Conservation (phyloP, 495 filamentous ascomycete genomes). For the Penicillium silybi region DNA sequence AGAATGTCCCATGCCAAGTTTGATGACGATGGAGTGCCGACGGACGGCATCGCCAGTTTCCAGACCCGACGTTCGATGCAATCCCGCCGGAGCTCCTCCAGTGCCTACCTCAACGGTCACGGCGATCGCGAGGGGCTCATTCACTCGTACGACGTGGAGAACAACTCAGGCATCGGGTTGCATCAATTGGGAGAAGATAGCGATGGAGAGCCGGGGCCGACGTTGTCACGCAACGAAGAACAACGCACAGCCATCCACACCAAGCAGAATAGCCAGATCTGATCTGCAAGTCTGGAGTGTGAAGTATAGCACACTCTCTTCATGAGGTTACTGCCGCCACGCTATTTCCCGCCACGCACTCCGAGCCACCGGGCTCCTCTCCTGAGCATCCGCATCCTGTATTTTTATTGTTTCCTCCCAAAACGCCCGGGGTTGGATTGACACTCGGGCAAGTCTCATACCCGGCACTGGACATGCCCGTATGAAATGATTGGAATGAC, state of each 20-base stretch:
- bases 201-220: constrained; percentile 52
- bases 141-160: constrained; percentile 74
- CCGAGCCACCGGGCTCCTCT: constrained; percentile 11
- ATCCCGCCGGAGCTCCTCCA: constrained; percentile 65
- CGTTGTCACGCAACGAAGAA: constrained; percentile 28
- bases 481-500: constrained; percentile 40
- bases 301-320: constrained; percentile 11
- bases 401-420: constrained; percentile 35
- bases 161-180: constrained; percentile 57
- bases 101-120: constrained; percentile 48
- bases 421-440: constrained; percentile 22
- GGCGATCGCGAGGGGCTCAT: constrained; percentile 76
- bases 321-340: constrained; percentile 21
- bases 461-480: constrained; percentile 31
- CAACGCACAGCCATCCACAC: constrained; percentile 28
- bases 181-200: constrained; percentile 68
- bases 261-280: constrained; percentile 40
- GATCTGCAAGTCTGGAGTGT: constrained; percentile 6
- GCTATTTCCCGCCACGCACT: constrained; percentile 15
- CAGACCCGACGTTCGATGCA: constrained; percentile 94
- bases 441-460: constrained; percentile 22
- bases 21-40: constrained; percentile 73
- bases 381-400: constrained; percentile 19
- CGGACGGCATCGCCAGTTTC: constrained; percentile 82
- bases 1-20: constrained; percentile 59